Evolutionary conservation across 208 protist species (phyloP).

Genomic region (Leishmania turanica): DNA sequence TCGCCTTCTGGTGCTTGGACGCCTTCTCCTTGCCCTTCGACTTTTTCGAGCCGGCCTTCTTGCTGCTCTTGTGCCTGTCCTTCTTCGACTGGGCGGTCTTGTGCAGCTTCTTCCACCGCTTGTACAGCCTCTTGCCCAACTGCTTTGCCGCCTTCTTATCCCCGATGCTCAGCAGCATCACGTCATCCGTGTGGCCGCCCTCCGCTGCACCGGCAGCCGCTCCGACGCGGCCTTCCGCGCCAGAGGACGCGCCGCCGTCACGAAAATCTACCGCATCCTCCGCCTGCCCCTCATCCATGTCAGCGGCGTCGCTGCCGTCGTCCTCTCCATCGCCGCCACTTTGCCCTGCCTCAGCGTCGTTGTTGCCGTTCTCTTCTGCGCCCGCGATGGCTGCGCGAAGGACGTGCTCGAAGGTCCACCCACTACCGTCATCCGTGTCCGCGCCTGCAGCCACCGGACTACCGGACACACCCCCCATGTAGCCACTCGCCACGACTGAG

Average conservation of each 20-base stretch:
- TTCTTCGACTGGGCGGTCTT: slow-evolving; percentile 27
- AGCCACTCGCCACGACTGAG: not conserved
- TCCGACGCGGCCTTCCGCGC: not conserved
- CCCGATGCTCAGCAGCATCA: slow-evolving; percentile 39
- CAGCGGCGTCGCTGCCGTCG: not conserved
- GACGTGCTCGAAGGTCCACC: slow-evolving; percentile 32
- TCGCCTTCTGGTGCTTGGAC: slow-evolving; percentile 20
- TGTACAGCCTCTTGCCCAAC: slow-evolving; percentile 59
- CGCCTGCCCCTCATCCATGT: not conserved
- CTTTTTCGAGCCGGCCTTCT: slow-evolving; percentile 25
- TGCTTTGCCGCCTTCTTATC: slow-evolving; percentile 63
- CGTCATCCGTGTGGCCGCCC: slow-evolving; percentile 31
- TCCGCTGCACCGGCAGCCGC: not conserved
- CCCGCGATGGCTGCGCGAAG: slow-evolving; percentile 13
- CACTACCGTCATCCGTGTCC: not conserved
- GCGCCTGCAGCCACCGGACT: not conserved
- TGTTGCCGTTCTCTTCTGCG: not conserved
- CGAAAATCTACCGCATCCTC: slow-evolving; percentile 13
- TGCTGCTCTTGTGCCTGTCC: slow-evolving; percentile 27
- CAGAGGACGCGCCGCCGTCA: slow-evolving; percentile 7
- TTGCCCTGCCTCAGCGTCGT: not conserved
- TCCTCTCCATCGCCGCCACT: slow-evolving; percentile 4
- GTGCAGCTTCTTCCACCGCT: slow-evolving; percentile 78
- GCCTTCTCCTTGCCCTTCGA: slow-evolving; percentile 19
- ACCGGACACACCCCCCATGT: not conserved